Evolutionary conservation across 768 basidiomycete species (phyloP), one percentile per base, ranked within the genome.

Genomic region (Boletus subparvulus): DNA sequence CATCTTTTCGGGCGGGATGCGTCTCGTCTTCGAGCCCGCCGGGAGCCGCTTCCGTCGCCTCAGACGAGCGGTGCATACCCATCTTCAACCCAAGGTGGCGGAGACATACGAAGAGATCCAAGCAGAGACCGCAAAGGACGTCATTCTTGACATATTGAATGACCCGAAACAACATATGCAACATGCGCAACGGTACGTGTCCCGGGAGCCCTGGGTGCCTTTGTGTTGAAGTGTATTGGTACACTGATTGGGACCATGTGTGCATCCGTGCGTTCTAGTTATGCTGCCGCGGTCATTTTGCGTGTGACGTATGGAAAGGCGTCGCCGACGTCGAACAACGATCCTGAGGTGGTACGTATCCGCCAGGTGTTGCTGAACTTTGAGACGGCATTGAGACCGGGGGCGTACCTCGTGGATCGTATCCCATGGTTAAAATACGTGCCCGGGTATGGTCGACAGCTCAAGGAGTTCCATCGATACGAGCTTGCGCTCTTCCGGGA

Each of bases 21-120:
- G 82, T 26, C 73, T 81, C 24, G 51, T 85, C 33, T 63, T 83
- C 3, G 78, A 76, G 5, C 75, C 74, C 0, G 76, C 74, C 3
- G 82, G 83, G 1, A 83, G 83, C 7, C 69, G 78, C 19, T 83
- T 84, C 60, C 82, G 82, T 66, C 82, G 82, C 62, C 77, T 85
- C 70, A 54, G 60, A 45, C 81, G 81, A 39, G 81, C 82, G 1
- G 71, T 83, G 2, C 82, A 83, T 55, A 75, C 79, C 0, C 78
- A 84, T 52, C 72, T 86, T 0, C 80, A 81, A 47, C 79, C 80
- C 13, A 80, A 78, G 58, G 74, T 74, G 4, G 74, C 80, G 1
- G 62, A 71, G 3, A 69, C 64, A 1, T 84, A 85, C 56, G 72
- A 73, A 4, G 78, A 77, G 0, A 74, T 81, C 3, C 72, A 83